phyloP scores from a whole-genome alignment of 768 basidiomycete species.

The Wakefieldia striispora region DNA sequence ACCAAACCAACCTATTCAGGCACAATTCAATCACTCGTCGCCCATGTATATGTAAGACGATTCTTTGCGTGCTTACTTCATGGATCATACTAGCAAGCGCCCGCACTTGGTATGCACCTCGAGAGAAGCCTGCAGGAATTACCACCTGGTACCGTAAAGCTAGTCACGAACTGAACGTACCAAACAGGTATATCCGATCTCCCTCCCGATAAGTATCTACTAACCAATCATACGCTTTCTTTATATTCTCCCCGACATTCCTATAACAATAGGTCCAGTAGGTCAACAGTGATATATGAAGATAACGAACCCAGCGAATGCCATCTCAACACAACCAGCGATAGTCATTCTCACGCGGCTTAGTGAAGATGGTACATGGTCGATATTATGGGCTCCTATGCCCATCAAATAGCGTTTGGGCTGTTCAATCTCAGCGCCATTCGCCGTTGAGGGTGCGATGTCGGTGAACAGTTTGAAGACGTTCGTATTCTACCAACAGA shows the following conservation, averaged over 20 bases:
- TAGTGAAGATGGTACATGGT: neutral
- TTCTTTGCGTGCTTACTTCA: conserved; percentile 14
- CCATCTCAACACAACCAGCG: neutral
- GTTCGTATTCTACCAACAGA: conserved; percentile 30
- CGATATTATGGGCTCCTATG: conserved; percentile 27
- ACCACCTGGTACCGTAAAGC: no score
- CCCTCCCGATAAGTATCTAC: neutral
- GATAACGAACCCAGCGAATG: neutral
- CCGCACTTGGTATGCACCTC: conserved; percentile 39
- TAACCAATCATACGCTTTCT: conserved; percentile 2
- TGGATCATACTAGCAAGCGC: conserved; percentile 33
- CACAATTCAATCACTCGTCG: neutral
- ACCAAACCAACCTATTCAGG: neutral
- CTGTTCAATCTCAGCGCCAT: conserved; percentile 7
- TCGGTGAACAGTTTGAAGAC: conserved; percentile 32
- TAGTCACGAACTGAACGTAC: conserved; percentile 9
- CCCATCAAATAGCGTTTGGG: conserved; percentile 36
- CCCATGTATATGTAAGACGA: neutral
- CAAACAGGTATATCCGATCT: conserved; percentile 36
- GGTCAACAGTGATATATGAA: no score
- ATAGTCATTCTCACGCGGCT: neutral
- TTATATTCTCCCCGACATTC: neutral
- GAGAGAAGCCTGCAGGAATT: conserved; percentile 33
- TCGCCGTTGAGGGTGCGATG: conserved; percentile 17
- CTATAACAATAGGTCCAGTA: neutral